Conservation (phyloP, 768 basidiomycete species). For the Cubamyces sp. region DNA sequence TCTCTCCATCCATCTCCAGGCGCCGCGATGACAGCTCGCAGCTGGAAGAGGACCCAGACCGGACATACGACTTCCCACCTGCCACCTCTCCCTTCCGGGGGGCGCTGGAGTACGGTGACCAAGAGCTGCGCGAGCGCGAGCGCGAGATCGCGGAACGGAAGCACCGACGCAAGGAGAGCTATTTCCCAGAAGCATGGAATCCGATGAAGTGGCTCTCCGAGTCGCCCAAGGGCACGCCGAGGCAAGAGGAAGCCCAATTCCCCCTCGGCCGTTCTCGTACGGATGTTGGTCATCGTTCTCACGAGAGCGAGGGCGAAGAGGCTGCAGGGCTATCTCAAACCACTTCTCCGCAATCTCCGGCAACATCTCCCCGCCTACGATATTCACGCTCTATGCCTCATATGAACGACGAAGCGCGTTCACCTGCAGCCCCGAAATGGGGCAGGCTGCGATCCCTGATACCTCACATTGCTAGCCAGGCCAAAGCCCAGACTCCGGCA, state of each 20-base stretch:
- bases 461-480: slow-evolving; percentile 52
- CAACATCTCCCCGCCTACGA: slow-evolving; percentile 12
- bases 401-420: slow-evolving; percentile 21
- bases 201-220: slow-evolving; percentile 50
- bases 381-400: slow-evolving; percentile 38
- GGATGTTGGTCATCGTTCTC: slow-evolving; percentile 8
- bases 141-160: slow-evolving; percentile 52
- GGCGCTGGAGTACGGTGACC: slow-evolving; percentile 53
- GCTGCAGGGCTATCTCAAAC: background rate
- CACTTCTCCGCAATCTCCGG: slow-evolving; percentile 9
- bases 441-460: slow-evolving; percentile 65
- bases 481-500: slow-evolving; percentile 37
- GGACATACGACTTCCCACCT: slow-evolving; percentile 39
- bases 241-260: slow-evolving; percentile 21
- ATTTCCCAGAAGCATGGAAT: slow-evolving; percentile 55
- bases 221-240: slow-evolving; percentile 22
- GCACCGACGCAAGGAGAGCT: slow-evolving; percentile 55
- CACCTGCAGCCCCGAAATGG: slow-evolving; percentile 51
- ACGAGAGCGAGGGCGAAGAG: slow-evolving; percentile 14
- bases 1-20: slow-evolving; percentile 25
- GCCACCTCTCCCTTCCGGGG: slow-evolving; percentile 60
- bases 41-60: slow-evolving; percentile 41
- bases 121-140: slow-evolving; percentile 42
- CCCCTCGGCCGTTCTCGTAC: slow-evolving; percentile 11
- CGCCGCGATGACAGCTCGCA: slow-evolving; percentile 36